A percentile compares a stretch with the other conserved stretches of the same genome.
Evolutionary conservation across 495 filamentous ascomycete genomes (phyloP).

Genomic region (Penicillium verhagenii): DNA sequence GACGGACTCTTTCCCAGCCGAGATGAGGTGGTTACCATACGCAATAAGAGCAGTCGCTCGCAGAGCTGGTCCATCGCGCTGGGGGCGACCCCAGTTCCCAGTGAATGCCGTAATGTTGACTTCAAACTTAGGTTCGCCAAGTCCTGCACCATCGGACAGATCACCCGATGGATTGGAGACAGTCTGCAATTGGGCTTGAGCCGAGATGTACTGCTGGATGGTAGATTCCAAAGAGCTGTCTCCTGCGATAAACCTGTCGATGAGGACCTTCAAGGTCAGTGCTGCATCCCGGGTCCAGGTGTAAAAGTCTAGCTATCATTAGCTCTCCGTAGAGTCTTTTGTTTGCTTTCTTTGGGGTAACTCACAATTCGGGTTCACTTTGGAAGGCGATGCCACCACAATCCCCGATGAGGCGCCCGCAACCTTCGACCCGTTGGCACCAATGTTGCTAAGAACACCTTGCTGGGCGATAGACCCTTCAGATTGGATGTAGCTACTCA

Average conservation of each 20-base stretch:
- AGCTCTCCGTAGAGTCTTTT: neutral
- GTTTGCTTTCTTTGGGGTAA: neutral
- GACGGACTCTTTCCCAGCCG: constrained; percentile 39
- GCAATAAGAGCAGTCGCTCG: constrained; percentile 40
- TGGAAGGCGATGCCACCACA: constrained; percentile 57
- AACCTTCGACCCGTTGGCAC: constrained; percentile 46
- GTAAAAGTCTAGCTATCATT: constrained; percentile 48
- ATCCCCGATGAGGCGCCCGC: constrained; percentile 48
- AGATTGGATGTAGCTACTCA: constrained; percentile 53
- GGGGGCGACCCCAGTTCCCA: constrained; percentile 60
- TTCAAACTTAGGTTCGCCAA: constrained; percentile 64
- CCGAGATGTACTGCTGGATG: constrained; percentile 56
- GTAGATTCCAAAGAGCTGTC: constrained; percentile 41
- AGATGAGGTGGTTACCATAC: constrained; percentile 33
- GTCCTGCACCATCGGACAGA: constrained; percentile 48
- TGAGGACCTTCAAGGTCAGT: constrained; percentile 52
- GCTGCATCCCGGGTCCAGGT: constrained; percentile 63
- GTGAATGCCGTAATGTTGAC: constrained; percentile 53
- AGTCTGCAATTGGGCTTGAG: constrained; percentile 54
- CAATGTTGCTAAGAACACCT: constrained; percentile 59
- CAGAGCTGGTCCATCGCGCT: constrained; percentile 58
- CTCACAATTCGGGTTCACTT: constrained; percentile 53
- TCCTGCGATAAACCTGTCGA: constrained; percentile 50
- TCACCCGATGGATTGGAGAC: constrained; percentile 41
- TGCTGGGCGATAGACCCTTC: constrained; percentile 54